A percentile compares a stretch with the other conserved stretches of the same genome.
phyloP scores from a whole-genome alignment of 768 basidiomycete genomes.

The Ramaria sp. region DNA sequence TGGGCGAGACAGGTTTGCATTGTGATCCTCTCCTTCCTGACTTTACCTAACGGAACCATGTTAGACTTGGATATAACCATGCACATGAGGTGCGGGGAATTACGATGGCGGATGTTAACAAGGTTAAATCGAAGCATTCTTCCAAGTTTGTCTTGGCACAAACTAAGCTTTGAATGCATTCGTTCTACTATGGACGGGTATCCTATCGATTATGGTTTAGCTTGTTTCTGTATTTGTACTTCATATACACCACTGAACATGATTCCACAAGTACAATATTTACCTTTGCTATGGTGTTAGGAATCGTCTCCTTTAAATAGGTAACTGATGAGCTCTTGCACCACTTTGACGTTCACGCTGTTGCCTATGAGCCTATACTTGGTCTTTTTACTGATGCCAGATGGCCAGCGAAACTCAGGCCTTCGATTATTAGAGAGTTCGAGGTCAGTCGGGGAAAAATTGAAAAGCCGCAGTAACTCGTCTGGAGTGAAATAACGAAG shows the following conservation, averaged over 20 bases:
- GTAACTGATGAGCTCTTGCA: slow-evolving; percentile 49
- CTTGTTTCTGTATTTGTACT: background rate
- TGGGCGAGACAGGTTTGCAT: slow-evolving; percentile 47
- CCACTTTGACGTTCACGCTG: slow-evolving; percentile 70
- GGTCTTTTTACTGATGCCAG: slow-evolving; percentile 46
- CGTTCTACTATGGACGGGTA: background rate
- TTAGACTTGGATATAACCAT: slow-evolving; percentile 73
- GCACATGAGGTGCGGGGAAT: slow-evolving; percentile 54
- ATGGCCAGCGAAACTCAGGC: slow-evolving; percentile 49
- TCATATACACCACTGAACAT: background rate
- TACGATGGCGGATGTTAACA: slow-evolving; percentile 55
- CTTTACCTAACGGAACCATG: background rate
- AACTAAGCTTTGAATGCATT: slow-evolving; percentile 27
- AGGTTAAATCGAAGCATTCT: slow-evolving; percentile 59
- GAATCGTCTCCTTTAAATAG: slow-evolving; percentile 27
- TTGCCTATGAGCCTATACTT: slow-evolving; percentile 74
- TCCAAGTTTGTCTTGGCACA: slow-evolving; percentile 33
- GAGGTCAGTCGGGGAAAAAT: slow-evolving; percentile 31
- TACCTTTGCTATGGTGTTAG: background rate
- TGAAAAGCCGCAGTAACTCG: slow-evolving; percentile 61
- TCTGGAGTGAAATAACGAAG: slow-evolving; percentile 68
- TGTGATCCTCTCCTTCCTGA: background rate
- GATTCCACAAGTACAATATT: background rate
- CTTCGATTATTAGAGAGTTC: background rate
- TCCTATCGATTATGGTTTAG: background rate